These are phyloP conservation scores for Botrytis fabae DNA, from an alignment of 2,329 filamentous ascomycete species.

Conservation along the genomic window DNA sequence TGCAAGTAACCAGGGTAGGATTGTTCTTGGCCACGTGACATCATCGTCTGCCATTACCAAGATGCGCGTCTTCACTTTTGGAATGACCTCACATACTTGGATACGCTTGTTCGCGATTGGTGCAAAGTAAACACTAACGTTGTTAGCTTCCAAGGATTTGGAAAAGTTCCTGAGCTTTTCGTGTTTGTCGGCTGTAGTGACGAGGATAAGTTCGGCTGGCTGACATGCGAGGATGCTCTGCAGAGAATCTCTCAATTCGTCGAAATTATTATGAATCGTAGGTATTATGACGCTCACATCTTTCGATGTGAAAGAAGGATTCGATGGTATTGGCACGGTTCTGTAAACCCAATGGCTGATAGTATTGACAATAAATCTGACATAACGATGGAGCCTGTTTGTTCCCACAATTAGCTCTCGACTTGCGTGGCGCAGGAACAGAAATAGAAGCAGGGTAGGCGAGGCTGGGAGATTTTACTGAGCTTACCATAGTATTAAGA, in stretches of 20 bases:
- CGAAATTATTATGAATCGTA: conserved; percentile 83
- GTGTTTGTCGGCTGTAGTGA: conserved; percentile 81
- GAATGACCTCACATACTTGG: conserved; percentile 89
- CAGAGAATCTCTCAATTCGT: conserved; percentile 79
- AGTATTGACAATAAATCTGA: conserved; percentile 81
- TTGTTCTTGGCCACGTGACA: conserved; percentile 84
- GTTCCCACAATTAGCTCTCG: conserved; percentile 1
- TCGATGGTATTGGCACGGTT: conserved; percentile 77
- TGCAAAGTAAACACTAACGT: conserved; percentile 73
- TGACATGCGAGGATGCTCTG: conserved; percentile 71
- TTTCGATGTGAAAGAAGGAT: conserved; percentile 65
- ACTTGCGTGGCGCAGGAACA: background rate
- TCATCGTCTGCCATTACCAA: conserved; percentile 96
- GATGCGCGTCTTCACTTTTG: conserved; percentile 77
- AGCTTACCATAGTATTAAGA: conserved; percentile 35
- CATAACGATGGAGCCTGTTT: conserved; percentile 79
- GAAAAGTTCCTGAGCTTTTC: conserved; percentile 67
- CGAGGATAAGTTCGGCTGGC: conserved; percentile 74
- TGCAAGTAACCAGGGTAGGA: conserved; percentile 88
- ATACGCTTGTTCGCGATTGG: conserved; percentile 91
- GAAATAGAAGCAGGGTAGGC: background rate
- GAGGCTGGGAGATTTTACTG: background rate
- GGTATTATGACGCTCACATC: conserved; percentile 95
- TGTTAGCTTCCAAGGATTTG: conserved; percentile 57
- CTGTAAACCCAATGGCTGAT: conserved; percentile 84